These are phyloP conservation scores for Cryphonectria naterciae DNA, from an alignment of 2,329 filamentous ascomycete genomes.

Conservation along the genomic window DNA sequence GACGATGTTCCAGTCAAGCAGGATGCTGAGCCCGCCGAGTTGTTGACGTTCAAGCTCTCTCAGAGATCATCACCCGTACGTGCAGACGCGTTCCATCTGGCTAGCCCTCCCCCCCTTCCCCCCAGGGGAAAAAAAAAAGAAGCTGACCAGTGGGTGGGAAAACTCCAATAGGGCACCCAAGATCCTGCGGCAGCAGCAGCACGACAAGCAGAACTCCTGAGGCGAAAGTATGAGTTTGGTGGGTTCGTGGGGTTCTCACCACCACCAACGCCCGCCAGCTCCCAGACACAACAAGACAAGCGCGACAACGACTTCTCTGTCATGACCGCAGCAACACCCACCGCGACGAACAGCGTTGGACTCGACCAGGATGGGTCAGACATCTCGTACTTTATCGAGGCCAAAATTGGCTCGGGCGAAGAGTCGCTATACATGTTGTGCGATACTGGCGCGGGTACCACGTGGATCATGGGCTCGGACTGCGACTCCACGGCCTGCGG, in stretches of 20 bases:
- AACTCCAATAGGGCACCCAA: background rate
- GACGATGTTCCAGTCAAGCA: background rate
- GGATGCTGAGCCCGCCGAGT: conserved; percentile 17
- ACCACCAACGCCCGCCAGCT: conserved; percentile 28
- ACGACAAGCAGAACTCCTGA: conserved; percentile 44
- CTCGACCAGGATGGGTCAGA: conserved; percentile 68
- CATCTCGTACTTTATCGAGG: conserved; percentile 67
- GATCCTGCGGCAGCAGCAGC: conserved; percentile 41
- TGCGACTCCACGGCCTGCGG: conserved; percentile 71
- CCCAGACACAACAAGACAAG: conserved; percentile 38
- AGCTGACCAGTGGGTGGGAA: background rate
- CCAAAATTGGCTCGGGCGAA: conserved; percentile 57
- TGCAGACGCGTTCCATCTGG: conserved; percentile 16
- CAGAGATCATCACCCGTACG: conserved; percentile 43
- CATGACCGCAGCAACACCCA: conserved; percentile 50
- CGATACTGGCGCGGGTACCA: conserved; percentile 71
- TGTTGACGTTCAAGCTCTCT: conserved; percentile 47
- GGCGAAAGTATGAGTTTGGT: conserved; percentile 49
- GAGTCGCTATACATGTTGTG: conserved; percentile 65
- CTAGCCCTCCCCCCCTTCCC: background rate
- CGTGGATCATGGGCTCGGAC: conserved; percentile 78
- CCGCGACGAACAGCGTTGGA: conserved; percentile 53
- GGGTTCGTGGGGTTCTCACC: conserved; percentile 34
- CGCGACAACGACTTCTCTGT: conserved; percentile 54
- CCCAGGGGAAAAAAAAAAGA: background rate